Base-by-base conservation (phyloP, 768 basidiomycete species). In the Sporobolomyces phaffii region DNA sequence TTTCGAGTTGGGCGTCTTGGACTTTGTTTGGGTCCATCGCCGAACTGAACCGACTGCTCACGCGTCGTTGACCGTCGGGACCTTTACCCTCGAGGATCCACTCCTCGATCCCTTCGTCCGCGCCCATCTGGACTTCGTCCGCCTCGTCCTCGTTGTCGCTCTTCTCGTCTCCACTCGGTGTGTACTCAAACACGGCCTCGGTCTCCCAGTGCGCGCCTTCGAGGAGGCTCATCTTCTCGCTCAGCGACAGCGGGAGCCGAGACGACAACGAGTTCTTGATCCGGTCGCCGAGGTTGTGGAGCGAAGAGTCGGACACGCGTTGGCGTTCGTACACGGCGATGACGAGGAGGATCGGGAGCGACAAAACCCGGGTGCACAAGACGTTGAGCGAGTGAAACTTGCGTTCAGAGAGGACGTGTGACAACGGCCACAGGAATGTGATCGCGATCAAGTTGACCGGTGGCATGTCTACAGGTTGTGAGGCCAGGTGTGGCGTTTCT, bases 381-480 rank as follows among this genome's bases (percentile, higher is more conserved):
- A 73, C 72, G 56, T 70, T 65, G 68, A 68, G 50, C 49, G 97
- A 97, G 77, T 98, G 94, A 76, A 98, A 97, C 91, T 91, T 97
- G 60, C 94, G 82, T n/a, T 92, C 91, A 10, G 83, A 83, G n/a
- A 96, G 81, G 57, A 91, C 78, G 77, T 90, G 91, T 72, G 87
- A 90, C 26, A 89, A 82, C 1, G 94, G 93, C 69, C 91, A 81
- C 83, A 98, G 88, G 69, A 94, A 80, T 56, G 85, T 85, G 20
- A 97, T 80, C 0, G 93, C 94, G 52, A 93, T 65, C 10, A 98
- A 77, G 77, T 97, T 98, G 74, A 98, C 79, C 0, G 94, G 94
- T 1, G 93, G 88, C 73, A 94, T 89, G 76, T 36, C 89, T 83
- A n/a, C n/a, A 61, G 61, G 36, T n/a, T 44, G 20, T 1, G 2